Evolutionary conservation across 495 filamentous ascomycete species (phyloP), one percentile per base, ranked within the genome.

Genomic region (Lepraria neglecta): DNA sequence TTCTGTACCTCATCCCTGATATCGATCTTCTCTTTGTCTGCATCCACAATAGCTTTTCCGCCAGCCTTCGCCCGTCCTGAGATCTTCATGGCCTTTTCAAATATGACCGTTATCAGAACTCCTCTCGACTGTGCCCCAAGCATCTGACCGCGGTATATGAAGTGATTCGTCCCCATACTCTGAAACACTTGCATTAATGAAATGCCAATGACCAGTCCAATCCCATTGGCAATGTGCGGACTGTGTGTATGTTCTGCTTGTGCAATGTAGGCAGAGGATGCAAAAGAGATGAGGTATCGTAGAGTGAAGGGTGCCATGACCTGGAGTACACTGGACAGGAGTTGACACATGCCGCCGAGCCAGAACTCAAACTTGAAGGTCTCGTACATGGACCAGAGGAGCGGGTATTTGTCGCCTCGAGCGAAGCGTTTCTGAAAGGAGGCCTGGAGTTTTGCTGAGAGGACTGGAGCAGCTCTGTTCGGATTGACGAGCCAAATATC

Each of bases 401-500:
- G 75, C 0, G 92, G 88, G 60, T 87, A 81, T 66, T 89, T 87
- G 43, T 84, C 82, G 28, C 89, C 88, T 28, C 82, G 76, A 42
- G 77, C 77, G 6, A 82, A 77, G 6, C 91, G 82, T 56, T 76
- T 80, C 60, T 87, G 73, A 67, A 96, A 89, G 0, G 87, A 82
- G 40, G 75, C 78, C 27, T 82, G 75, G 28, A 94, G 73, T 66
- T 82, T 87, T 9, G 71, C 70, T 11, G 87, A 82, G 67, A 96
- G 69, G 5, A 82, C 70, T 27, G 89, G 82, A 44, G 87, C 85
- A n/a, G 81, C 76, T 45, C 92, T 80, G 59, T 87, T 70, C 0
- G 92, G 91, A 64, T 95, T 96, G 52, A 97, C 87, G 1, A 76
- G 77, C 85, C 91, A 96, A 60, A 97, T 84, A 69, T 97, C 92